A percentile compares a stretch with the other conserved stretches of the same genome.
Conservation (phyloP, 306 rosid species). For the Lathyrus sativus region DNA sequence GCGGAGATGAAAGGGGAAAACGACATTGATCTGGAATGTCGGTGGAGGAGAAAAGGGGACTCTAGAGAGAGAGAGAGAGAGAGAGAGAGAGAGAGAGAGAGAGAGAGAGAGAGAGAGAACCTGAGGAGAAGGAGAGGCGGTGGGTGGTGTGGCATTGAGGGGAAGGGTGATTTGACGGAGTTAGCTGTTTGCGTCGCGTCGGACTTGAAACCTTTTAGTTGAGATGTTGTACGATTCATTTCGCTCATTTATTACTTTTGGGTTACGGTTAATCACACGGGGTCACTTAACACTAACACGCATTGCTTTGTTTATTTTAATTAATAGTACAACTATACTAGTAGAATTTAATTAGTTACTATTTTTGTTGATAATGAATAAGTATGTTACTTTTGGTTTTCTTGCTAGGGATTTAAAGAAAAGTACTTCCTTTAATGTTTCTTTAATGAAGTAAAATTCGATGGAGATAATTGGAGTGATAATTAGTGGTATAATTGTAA, state of each 20-base stretch:
- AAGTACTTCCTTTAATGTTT: no score
- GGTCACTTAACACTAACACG: not conserved
- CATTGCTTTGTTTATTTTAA: not conserved
- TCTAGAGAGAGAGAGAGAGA: not conserved
- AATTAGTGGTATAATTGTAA: no score
- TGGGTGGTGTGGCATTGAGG: conserved; percentile 17
- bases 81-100: no score
- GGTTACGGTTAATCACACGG: conserved; percentile 11
- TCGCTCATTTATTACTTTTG: not conserved
- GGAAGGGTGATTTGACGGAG: not conserved
- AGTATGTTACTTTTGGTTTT: no score
- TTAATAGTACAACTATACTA: no score
- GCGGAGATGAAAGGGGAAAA: conserved; percentile 24
- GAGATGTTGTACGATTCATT: not conserved
- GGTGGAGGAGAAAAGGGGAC: conserved; percentile 7
- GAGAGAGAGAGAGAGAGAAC: not conserved
- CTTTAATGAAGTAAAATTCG: no score
- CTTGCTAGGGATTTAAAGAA: no score
- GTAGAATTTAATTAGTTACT: no score
- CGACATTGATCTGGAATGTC: conserved; percentile 29
- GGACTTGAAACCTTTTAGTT: conserved; percentile 11
- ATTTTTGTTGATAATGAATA: no score
- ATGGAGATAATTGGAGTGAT: no score
- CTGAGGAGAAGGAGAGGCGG: not conserved
- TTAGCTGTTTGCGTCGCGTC: conserved; percentile 17